Percentiles rank a stretch among this genome's conserved stretches.
Conservation (phyloP, 1,284 basidiomycete species). For the Earliella scabrosa region DNA sequence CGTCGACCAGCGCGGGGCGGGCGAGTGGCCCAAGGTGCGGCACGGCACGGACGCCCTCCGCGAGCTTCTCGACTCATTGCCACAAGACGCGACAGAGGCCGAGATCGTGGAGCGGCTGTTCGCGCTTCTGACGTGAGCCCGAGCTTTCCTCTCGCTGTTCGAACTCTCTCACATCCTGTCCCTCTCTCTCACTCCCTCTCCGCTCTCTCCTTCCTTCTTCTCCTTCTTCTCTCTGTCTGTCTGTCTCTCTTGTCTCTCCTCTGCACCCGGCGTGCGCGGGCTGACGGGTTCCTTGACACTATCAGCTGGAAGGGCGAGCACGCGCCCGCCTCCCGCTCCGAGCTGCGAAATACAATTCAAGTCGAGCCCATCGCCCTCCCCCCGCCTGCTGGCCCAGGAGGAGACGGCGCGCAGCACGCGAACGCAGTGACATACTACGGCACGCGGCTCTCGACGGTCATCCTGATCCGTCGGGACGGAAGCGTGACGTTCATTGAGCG, state of each 20-base stretch:
- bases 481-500: conserved; percentile 70
- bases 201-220: too few relatives aligned
- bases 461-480: conserved; percentile 67
- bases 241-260: too few relatives aligned
- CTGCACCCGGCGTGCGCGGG: too few relatives aligned
- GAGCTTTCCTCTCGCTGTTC: conserved; percentile 17
- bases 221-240: too few relatives aligned
- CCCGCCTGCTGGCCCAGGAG: too few relatives aligned
- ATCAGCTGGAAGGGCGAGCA: conserved; percentile 38
- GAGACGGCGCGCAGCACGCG: too few relatives aligned
- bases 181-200: background rate
- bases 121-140: conserved; percentile 65
- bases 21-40: conserved; percentile 73
- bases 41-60: conserved; percentile 57
- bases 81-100: conserved; percentile 47
- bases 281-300: conserved; percentile 19
- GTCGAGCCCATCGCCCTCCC: conserved; percentile 49
- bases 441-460: conserved; percentile 74
- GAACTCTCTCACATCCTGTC: conserved; percentile 3
- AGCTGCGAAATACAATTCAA: conserved; percentile 65
- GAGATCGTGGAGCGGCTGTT: conserved; percentile 62
- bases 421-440: conserved; percentile 47
- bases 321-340: conserved; percentile 49
- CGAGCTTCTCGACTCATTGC: conserved; percentile 40
- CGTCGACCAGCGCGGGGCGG: conserved; percentile 58